Evolutionary conservation across 2,329 filamentous ascomycete species (phyloP), one percentile per base, ranked within the genome.

Genomic region (Pseudocercospora crystallina): DNA sequence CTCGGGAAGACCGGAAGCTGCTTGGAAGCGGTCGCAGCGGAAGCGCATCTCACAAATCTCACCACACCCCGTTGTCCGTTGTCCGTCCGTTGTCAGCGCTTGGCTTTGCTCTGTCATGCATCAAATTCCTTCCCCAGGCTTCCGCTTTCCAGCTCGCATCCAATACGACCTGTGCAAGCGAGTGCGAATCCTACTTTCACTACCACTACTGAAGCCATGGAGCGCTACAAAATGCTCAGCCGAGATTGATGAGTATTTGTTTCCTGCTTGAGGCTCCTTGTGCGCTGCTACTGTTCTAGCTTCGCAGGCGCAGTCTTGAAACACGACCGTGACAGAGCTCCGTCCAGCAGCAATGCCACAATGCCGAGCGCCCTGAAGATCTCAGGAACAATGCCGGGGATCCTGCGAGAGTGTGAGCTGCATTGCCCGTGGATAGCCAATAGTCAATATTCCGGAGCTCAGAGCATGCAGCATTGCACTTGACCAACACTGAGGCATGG

Each of bases 101-200:
- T 13, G 36, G 12, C 36, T 26, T 11, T 14, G 11, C 26, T 31
- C 29, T 11, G 36, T n/a, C 1, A 34, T 20, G 17, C 17, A 20
- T 14, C 26, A 26, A 26, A 26, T 26, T 26, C 20, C 20, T 26
- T 26, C 33, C 37, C 34, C 35, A 47, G 36, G 44, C 44, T 40
- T 29, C 44, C 36, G 36, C 44, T 40, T 47, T 47, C 44, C 26
- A 40, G 26, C 34, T 40, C 40, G 40, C 40, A 31, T 43, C 13
- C 40, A 32, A 43, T 32, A 20, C 40, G 40, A 43, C 40, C 8
- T 38, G 13, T 15, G 14, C 14, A 15, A 13, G 10, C 10, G 36
- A 13, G 12, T 15, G 13, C 13, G 20, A 17, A 38, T 38, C 36
- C 20, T 13, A 5, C 14, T 38, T 14, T n/a, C 7, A 10, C 10